Evolutionary conservation across 225 moss, liverwort and hornwort genomes (phyloP), one percentile per base, ranked within the genome.

Genomic region (Polytrichum commune): DNA sequence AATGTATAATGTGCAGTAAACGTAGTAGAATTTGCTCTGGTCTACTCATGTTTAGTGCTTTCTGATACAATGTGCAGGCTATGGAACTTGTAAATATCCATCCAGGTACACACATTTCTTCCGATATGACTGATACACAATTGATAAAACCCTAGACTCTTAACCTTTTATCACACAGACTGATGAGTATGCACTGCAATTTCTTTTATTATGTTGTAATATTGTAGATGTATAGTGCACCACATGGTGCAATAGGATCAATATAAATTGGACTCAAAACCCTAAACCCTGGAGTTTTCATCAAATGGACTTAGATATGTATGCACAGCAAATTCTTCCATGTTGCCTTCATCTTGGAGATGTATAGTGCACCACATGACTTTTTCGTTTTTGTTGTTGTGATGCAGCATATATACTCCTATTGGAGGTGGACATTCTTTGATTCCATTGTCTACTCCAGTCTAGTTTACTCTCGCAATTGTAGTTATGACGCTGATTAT

Each of bases 1-100:
- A 13, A 46, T 0, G 4, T 16, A 46, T 3, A 30, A 30, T 30
- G 30, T 30, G 30, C 30, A 46, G 10, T 46, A 13, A 46, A 46
- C 13, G 46, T 16, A 13, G 46, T 13, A 3, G 3, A 3, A 13
- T 10, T 16, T 46, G 13, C 46, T 46, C 3, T 46, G 13, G 46
- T 46, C 3, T 46, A 13, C 46, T 46, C 46, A 46, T 46, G 4
- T 2, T 13, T 10, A 0, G 38, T 38, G 23, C 22, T 58, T 55
- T 55, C 55, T 58, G 56, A 67, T 13, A 0, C 38, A 38, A 27
- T 79, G 76, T 81, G 87, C 84, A 87, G 87, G 87, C 63, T 84
- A 87, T 24, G 19, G 7, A 2, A 63, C 75, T 9, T 87, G 87
- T 79, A 64, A 20, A 70, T 87, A 84, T 65, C 81, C 74, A 72